Evolutionary conservation across 805 yeast species (phyloP).

Genomic region (Saccharomycopsis olivae): DNA sequence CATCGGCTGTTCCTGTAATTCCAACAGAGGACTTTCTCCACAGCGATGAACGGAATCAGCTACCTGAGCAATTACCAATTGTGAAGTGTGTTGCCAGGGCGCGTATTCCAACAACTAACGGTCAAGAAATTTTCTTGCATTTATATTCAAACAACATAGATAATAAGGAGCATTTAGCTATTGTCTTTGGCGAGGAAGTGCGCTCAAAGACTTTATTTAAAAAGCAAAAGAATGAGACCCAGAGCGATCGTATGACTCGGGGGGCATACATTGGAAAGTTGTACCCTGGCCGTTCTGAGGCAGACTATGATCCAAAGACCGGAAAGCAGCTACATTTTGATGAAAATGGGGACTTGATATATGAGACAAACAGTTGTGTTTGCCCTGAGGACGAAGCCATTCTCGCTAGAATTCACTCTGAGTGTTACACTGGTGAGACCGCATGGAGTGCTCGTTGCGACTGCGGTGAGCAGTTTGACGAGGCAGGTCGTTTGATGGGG

Average conservation of each 20-base stretch:
- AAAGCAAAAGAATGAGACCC: conserved; percentile 59
- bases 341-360: conserved; percentile 27
- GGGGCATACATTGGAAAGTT: conserved; percentile 93
- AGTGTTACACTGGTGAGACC: conserved; percentile 97
- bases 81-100: conserved; percentile 63
- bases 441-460: conserved; percentile 99
- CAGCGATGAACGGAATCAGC: conserved; percentile 3
- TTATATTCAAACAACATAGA: conserved; percentile 80
- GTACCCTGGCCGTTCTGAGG: conserved; percentile 71
- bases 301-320: conserved; percentile 46
- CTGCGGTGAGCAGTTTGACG: conserved; percentile 98
- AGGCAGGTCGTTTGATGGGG: conserved; percentile 93
- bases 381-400: conserved; percentile 33
- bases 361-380: conserved; percentile 18
- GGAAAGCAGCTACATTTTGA: conserved; percentile 33
- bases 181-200: conserved; percentile 89
- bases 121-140: conserved; percentile 89
- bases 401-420: conserved; percentile 86
- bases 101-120: conserved; percentile 90
- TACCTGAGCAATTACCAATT: conserved; percentile 39
- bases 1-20: conserved; percentile 7
- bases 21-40: conserved; percentile 5
- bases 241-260: conserved; percentile 92
- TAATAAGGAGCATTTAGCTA: conserved; percentile 90
- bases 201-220: conserved; percentile 66